Evolutionary conservation across 306 rosid species (phyloP).

Genomic region (Quercus cerris): DNA sequence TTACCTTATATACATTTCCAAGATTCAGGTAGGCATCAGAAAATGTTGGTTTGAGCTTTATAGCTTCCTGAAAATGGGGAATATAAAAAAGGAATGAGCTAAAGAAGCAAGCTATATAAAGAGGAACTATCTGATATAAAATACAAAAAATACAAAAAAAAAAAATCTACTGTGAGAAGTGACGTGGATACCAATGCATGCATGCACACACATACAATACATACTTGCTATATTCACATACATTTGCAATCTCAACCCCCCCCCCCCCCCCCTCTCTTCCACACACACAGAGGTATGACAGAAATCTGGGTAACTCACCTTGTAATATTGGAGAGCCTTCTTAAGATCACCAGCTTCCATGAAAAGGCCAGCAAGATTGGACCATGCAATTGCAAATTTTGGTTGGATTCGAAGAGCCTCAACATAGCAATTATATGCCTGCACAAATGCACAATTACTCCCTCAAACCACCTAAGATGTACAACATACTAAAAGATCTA

Average conservation of each 20-base stretch:
- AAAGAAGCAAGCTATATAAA: constrained; percentile 1
- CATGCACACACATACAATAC: background rate
- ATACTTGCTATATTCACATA: background rate
- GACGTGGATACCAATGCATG: background rate
- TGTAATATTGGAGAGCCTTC: constrained; percentile 93
- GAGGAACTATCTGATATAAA: background rate
- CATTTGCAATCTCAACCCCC: background rate
- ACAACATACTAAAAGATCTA: background rate
- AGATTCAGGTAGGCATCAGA: constrained; percentile 99
- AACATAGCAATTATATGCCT: constrained; percentile 99
- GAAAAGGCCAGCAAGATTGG: constrained; percentile 98
- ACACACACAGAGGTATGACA: background rate
- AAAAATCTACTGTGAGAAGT: background rate
- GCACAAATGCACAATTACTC: constrained; percentile 45
- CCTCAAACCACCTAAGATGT: background rate
- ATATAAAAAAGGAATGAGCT: background rate
- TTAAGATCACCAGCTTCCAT: constrained; percentile 99
- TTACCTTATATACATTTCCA: constrained; percentile 98
- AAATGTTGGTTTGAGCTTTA: constrained; percentile 92
- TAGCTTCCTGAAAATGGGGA: constrained; percentile 72
- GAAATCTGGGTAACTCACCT: constrained; percentile 40
- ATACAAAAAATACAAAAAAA: too few relatives aligned
- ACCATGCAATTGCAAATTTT: constrained; percentile 96
- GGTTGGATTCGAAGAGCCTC: constrained; percentile 98
- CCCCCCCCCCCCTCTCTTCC: background rate